Evolutionary conservation across 2,329 filamentous ascomycete genomes (phyloP).

Genomic region (Lachnellula suecica): DNA sequence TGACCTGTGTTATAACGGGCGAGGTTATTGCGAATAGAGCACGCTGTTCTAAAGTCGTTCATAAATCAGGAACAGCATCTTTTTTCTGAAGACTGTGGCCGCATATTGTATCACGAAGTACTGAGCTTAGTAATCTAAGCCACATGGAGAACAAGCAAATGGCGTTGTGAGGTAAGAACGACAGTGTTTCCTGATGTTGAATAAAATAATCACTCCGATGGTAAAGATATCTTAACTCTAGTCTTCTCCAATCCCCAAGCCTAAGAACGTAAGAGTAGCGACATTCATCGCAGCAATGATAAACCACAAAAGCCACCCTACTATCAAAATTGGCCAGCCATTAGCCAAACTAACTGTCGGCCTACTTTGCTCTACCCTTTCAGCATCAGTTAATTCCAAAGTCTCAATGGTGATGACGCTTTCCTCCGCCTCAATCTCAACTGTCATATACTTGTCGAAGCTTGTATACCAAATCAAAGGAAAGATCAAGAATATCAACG

Average conservation of each 20-base stretch:
- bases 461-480: conserved; percentile 84
- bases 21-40: no score
- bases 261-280: conserved; percentile 66
- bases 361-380: conserved; percentile 29
- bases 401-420: conserved; percentile 9
- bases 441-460: conserved; percentile 73
- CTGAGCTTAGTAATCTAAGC: no score
- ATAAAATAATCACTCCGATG: no score
- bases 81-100: no score
- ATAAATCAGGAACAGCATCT: no score
- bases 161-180: no score
- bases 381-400: conserved; percentile 9
- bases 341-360: conserved; percentile 59
- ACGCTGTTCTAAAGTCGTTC: no score
- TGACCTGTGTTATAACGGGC: no score
- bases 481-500: conserved; percentile 77
- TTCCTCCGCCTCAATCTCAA: conserved; percentile 14
- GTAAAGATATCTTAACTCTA: background rate
- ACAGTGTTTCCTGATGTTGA: no score
- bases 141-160: no score
- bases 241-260: conserved; percentile 27
- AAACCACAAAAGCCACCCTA: conserved; percentile 66
- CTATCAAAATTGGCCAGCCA: conserved; percentile 55
- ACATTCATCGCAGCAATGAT: conserved; percentile 76
- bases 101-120: no score